A percentile compares a stretch with the other conserved stretches of the same genome.
These are phyloP conservation scores for Aegilops bicornis DNA, from an alignment of 176 grass and related monocot genomes.

Conservation along the genomic window DNA sequence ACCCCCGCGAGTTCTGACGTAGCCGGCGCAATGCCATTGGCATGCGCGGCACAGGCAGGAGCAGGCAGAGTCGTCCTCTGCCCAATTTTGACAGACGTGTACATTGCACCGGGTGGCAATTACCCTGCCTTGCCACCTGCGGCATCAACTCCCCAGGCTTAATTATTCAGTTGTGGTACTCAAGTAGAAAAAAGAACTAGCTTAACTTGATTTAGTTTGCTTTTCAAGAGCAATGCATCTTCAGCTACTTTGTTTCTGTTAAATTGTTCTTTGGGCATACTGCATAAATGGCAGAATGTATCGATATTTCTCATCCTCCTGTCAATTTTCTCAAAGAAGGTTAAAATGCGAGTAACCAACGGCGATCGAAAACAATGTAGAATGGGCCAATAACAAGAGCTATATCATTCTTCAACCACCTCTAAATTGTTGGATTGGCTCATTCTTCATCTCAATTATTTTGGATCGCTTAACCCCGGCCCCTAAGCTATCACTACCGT, in stretches of 20 bases:
- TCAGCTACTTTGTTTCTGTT: not conserved
- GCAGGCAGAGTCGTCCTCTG: constrained; percentile 39
- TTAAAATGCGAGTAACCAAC: too few relatives aligned
- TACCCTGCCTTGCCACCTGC: constrained; percentile 34
- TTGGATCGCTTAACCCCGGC: not conserved
- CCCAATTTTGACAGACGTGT: constrained; percentile 51
- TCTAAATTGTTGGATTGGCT: not conserved
- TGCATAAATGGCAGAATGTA: not conserved
- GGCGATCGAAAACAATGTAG: not conserved
- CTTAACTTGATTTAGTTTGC: constrained; percentile 5
- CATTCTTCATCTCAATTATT: not conserved
- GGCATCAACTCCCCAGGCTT: constrained; percentile 22
- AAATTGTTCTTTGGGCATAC: not conserved
- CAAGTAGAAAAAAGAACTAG: constrained; percentile 31
- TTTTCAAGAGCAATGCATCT: not conserved
- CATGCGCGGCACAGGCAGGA: constrained; percentile 33
- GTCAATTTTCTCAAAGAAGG: not conserved
- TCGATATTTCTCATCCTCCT: not conserved
- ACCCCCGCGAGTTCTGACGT: constrained; percentile 65
- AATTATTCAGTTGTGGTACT: not conserved
- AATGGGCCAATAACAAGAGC: too few relatives aligned
- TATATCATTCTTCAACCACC: not conserved
- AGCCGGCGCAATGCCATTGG: not conserved
- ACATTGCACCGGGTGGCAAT: constrained; percentile 37
- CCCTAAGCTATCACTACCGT: not conserved